phyloP scores from a whole-genome alignment of 805 yeast species.

The Candida ovalis region DNA sequence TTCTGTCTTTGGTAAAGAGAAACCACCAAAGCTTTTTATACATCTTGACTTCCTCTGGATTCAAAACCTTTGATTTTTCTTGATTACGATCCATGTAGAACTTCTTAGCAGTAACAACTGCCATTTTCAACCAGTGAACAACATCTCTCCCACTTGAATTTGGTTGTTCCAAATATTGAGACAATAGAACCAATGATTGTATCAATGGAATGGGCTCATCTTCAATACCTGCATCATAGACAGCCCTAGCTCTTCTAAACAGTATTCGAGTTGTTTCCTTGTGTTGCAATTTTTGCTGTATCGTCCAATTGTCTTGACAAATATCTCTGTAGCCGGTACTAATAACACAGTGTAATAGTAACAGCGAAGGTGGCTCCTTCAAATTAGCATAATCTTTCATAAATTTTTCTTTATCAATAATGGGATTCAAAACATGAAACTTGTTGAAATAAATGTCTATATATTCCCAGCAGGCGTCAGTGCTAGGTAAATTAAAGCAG shows the following conservation, averaged over 20 bases:
- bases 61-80: background rate
- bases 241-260: slow-evolving; percentile 47
- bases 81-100: slow-evolving; percentile 60
- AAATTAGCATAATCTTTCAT: slow-evolving; percentile 52
- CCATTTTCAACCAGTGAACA: slow-evolving; percentile 67
- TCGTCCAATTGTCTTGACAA: slow-evolving; percentile 48
- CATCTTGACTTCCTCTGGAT: slow-evolving; percentile 27
- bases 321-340: slow-evolving; percentile 62
- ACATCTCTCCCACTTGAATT: slow-evolving; percentile 43
- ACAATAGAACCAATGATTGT: slow-evolving; percentile 41
- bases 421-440: slow-evolving; percentile 65
- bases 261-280: slow-evolving; percentile 28
- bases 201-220: slow-evolving; percentile 54
- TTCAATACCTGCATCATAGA: slow-evolving; percentile 64
- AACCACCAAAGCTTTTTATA: slow-evolving; percentile 73
- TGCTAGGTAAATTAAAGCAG: slow-evolving; percentile 62
- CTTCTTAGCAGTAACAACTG: slow-evolving; percentile 65
- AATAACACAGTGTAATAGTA: slow-evolving; percentile 56
- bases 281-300: slow-evolving; percentile 45
- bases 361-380: slow-evolving; percentile 53
- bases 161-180: slow-evolving; percentile 3
- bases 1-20: slow-evolving; percentile 60
- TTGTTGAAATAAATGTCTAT: slow-evolving; percentile 55
- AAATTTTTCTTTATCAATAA: slow-evolving; percentile 57
- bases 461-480: slow-evolving; percentile 53